Evolutionary conservation across 768 basidiomycete genomes (phyloP), one percentile per base, ranked within the genome.

Genomic region (Pisolithus microcarpus): DNA sequence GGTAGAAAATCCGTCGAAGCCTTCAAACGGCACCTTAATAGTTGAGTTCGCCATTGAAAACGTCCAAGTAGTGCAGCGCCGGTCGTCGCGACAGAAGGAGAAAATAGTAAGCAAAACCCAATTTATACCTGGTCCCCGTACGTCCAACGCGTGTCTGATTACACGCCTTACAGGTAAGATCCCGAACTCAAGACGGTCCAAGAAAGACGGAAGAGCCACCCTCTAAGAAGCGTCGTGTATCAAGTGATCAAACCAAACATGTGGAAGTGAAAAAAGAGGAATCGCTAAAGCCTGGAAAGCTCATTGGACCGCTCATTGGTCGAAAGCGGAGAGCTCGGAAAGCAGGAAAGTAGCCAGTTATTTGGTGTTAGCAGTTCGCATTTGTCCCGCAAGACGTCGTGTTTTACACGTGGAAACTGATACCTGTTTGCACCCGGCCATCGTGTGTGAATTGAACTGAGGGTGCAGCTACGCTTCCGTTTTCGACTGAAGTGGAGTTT

Each of bases 31-130:
- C 15, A 74, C 80, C 5, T 67, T 96, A 54, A 85, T 95, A 59
- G 81, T 92, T n/a, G 94, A 98, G 70, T 96, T 96, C 67, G 93
- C 91, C 38, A 91, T 97, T 46, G 93, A 97, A 72, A 97, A 97
- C 61, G 72, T 90, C 18, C 87, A 92, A 68, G 91, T 94, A 28
- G 84, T 93, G 37, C 86, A 87, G 56, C 74, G 91, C 50, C 75
- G 92, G 59, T 75, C 76, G 37, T 77, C 80, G 2, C 73, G 72
- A 49, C 76, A 74, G 54, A 70, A 74, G 48, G 75, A 70, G 40
- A 73, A 69, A 46, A 50, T 53, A 39, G 58, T 50, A 16, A 45
- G 60, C 53, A 38, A 23, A 5, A 16, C 7, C 7, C 44, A 6
- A n/a, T 26, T 5, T 23, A 0, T 9, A 19, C 28, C 38, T 39